These are phyloP conservation scores for Begonia fuchsioides DNA, from an alignment of 306 rosid species.

Conservation along the genomic window DNA sequence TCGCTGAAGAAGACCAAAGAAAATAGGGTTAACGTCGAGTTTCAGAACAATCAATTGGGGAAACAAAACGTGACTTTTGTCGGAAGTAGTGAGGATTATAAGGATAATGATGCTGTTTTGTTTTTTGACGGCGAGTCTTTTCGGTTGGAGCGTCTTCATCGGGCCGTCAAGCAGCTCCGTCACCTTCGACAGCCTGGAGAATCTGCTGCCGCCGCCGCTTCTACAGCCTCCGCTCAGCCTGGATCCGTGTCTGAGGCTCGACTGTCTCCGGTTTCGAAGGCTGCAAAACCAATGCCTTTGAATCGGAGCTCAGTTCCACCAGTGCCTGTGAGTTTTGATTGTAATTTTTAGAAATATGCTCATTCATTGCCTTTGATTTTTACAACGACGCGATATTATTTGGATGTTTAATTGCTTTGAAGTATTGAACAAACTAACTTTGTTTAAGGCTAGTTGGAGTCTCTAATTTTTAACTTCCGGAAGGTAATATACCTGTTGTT, in stretches of 20 bases:
- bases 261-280: constrained; percentile 54
- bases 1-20: constrained; percentile 66
- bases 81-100: constrained; percentile 77
- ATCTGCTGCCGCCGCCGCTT: constrained; percentile 27
- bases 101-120: constrained; percentile 72
- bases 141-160: constrained; percentile 63
- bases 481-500: too few species aligned
- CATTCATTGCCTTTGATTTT: too few species aligned
- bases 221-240: constrained; percentile 19
- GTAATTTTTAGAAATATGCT: neutral
- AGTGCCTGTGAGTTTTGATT: constrained; percentile 32
- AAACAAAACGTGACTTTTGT: constrained; percentile 83
- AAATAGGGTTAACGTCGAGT: constrained; percentile 70
- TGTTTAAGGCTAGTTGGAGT: neutral
- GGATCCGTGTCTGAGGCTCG: constrained; percentile 38
- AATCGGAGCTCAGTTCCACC: constrained; percentile 34
- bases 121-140: constrained; percentile 69
- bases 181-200: constrained; percentile 74
- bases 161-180: constrained; percentile 73
- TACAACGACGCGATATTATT: too few species aligned
- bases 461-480: neutral
- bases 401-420: neutral
- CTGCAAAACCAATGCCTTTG: constrained; percentile 25
- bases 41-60: constrained; percentile 77
- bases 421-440: neutral